Base-by-base conservation (phyloP, 2,329 filamentous ascomycete genomes). In the Diaporthe capsici region DNA sequence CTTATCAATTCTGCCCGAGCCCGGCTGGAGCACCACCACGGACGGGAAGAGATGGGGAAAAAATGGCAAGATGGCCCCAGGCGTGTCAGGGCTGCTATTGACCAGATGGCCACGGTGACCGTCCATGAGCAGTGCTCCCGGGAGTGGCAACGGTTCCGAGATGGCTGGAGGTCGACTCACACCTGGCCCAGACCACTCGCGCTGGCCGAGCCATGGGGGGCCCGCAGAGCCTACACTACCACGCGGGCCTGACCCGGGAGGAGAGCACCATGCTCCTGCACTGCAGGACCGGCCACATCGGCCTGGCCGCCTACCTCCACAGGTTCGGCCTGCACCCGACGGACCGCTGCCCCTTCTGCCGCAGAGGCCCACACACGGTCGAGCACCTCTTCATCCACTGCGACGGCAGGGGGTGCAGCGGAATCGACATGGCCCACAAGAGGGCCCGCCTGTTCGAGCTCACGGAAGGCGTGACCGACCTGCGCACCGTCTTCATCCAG, bases 331-430 rank as follows among this genome's bases (percentile, higher is more conserved):
- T 28, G 12, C 15, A 61, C 58, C 58, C 58, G 37, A 61, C 58
- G 12, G 12, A 44, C 6, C 13, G 22, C 58, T 61, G 58, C 8
- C 58, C 58, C 12, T 4, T 44, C 5, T 61, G 58, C 58, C 12
- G 9, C 37, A 17, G 20, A 15, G 37, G 22, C 2, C 22, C 5
- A 22, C 58, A 61, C 58, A 61, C 58, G 37, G n/a, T 61, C 58
- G 58, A 61, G 58, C 58, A 61, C 58, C 58, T 61, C 37, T 61
- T 61, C n/a, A 8, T 44, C 58, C n/a, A 61, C 58, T 61, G 58
- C 37, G 42, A 5, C 5, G 58, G 58, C 58, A 61, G 7, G n/a
- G n/a, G 42, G n/a, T 44, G 58, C 13, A 2, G 2, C 12, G 58
- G 58, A 13, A 3, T 2, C n/a, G 37, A 28, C 13, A 61, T 61